phyloP scores from a whole-genome alignment of 352 stramenopile species.

The Pythium periplocum region DNA sequence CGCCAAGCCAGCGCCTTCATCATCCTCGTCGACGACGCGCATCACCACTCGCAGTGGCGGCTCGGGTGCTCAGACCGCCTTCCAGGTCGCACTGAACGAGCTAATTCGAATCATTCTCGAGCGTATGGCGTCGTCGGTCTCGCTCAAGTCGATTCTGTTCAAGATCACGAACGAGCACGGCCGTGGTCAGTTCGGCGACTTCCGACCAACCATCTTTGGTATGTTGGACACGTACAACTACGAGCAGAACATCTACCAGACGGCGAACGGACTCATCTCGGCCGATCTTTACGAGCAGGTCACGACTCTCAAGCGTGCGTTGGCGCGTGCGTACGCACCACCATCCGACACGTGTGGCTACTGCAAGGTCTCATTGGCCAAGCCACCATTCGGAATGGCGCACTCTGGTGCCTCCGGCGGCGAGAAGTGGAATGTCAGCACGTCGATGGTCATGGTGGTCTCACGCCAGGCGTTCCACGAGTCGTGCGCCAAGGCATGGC shows the following conservation, averaged over 20 bases:
- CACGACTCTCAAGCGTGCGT: slow-evolving; percentile 68
- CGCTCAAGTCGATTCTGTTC: slow-evolving; percentile 90
- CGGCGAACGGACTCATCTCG: slow-evolving; percentile 77
- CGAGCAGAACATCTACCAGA: slow-evolving; percentile 88
- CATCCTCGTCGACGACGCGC: slow-evolving; percentile 19
- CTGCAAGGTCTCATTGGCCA: slow-evolving; percentile 76
- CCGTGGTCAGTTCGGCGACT: slow-evolving; percentile 90
- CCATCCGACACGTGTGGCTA: slow-evolving; percentile 75
- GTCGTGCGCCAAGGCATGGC: slow-evolving; percentile 81
- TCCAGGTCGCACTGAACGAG: slow-evolving; percentile 88
- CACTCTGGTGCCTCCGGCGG: slow-evolving; percentile 54
- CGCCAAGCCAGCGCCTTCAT: slow-evolving; percentile 53
- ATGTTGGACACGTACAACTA: slow-evolving; percentile 93
- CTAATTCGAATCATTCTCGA: slow-evolving; percentile 92
- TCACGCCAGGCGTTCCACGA: slow-evolving; percentile 81
- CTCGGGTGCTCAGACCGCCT: slow-evolving; percentile 73
- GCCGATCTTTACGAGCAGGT: slow-evolving; percentile 83
- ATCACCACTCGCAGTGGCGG: slow-evolving; percentile 61
- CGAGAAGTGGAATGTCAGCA: slow-evolving; percentile 84
- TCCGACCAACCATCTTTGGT: slow-evolving; percentile 91
- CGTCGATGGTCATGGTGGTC: slow-evolving; percentile 78
- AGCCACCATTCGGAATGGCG: slow-evolving; percentile 81
- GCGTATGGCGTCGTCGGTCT: slow-evolving; percentile 92
- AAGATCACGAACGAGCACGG: slow-evolving; percentile 95
- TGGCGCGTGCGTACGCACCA: slow-evolving; percentile 63